Conservation (phyloP, 768 basidiomycete genomes). For the Exidia glandulosa region DNA sequence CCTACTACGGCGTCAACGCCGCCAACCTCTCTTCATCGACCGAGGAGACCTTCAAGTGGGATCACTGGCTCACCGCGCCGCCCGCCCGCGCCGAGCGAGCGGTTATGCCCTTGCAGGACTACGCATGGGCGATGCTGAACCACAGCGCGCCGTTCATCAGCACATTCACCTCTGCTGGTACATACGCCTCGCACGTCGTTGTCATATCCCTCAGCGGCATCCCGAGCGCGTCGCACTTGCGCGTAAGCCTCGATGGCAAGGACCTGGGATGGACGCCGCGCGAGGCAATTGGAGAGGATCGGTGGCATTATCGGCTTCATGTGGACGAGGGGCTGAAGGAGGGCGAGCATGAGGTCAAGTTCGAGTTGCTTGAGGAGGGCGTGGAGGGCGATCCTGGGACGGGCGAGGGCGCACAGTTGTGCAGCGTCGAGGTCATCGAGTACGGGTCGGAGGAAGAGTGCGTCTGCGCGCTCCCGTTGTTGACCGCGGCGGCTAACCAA, state of each 20-base stretch:
- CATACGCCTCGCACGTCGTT: slow-evolving; percentile 47
- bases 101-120: slow-evolving; percentile 62
- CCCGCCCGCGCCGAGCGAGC: slow-evolving; percentile 47
- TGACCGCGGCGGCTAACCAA: slow-evolving; percentile 1
- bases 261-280: slow-evolving; percentile 51
- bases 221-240: slow-evolving; percentile 40
- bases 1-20: slow-evolving; percentile 62
- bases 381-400: slow-evolving; percentile 27
- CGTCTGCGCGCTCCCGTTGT: slow-evolving; percentile 2
- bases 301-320: slow-evolving; percentile 65
- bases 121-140: slow-evolving; percentile 68
- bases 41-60: slow-evolving; percentile 43
- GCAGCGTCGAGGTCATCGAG: slow-evolving; percentile 64
- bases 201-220: slow-evolving; percentile 67
- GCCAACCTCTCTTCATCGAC: slow-evolving; percentile 21
- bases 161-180: slow-evolving; percentile 52
- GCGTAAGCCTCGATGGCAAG: slow-evolving; percentile 47
- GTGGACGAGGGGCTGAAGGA: slow-evolving; percentile 26
- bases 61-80: slow-evolving; percentile 49
- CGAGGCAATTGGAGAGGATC: slow-evolving; percentile 47
- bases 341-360: slow-evolving; percentile 50
- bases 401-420: slow-evolving; percentile 45
- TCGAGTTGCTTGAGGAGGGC: slow-evolving; percentile 37
- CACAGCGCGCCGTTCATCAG: slow-evolving; percentile 46
- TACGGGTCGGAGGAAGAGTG: slow-evolving; percentile 58